phyloP scores from a whole-genome alignment of 495 filamentous ascomycete species.

The Clavariopsis aquatica region DNA sequence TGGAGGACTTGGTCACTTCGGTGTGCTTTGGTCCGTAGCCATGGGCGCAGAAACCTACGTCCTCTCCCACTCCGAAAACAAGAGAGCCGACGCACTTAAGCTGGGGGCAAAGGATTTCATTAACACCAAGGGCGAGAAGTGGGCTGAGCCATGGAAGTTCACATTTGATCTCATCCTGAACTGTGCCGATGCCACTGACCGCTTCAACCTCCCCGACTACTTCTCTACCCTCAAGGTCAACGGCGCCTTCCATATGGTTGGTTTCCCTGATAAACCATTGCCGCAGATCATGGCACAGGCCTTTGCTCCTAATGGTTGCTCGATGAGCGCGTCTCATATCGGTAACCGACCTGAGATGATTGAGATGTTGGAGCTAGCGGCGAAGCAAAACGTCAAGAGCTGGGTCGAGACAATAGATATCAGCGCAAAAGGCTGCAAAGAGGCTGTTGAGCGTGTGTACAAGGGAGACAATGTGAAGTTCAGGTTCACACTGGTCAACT shows the following conservation, averaged over 20 bases:
- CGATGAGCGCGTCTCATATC: conserved; percentile 79
- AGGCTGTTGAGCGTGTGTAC: conserved; percentile 66
- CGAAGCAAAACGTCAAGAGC: conserved; percentile 75
- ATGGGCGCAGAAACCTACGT: conserved; percentile 51
- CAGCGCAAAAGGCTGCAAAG: conserved; percentile 65
- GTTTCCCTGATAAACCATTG: conserved; percentile 78
- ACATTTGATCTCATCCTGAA: conserved; percentile 77
- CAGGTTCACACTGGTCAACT: conserved; percentile 65
- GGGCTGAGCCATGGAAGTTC: conserved; percentile 52
- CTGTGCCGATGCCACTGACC: conserved; percentile 66
- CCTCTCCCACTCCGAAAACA: conserved; percentile 48
- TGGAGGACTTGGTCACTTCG: conserved; percentile 51
- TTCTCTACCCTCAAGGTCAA: conserved; percentile 79
- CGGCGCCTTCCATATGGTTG: conserved; percentile 79
- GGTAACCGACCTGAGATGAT: conserved; percentile 79
- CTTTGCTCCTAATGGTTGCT: conserved; percentile 73
- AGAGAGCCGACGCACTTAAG: conserved; percentile 48
- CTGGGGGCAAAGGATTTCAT: conserved; percentile 50
- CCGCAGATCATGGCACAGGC: conserved; percentile 74
- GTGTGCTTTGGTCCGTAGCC: conserved; percentile 46
- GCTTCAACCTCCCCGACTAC: conserved; percentile 70
- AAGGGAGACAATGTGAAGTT: conserved; percentile 69
- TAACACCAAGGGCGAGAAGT: conserved; percentile 43
- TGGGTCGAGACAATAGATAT: conserved; percentile 81
- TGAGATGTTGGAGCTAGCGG: conserved; percentile 79